Evolutionary conservation across 352 stramenopile genomes (phyloP).

Genomic region (Albugo candida): DNA sequence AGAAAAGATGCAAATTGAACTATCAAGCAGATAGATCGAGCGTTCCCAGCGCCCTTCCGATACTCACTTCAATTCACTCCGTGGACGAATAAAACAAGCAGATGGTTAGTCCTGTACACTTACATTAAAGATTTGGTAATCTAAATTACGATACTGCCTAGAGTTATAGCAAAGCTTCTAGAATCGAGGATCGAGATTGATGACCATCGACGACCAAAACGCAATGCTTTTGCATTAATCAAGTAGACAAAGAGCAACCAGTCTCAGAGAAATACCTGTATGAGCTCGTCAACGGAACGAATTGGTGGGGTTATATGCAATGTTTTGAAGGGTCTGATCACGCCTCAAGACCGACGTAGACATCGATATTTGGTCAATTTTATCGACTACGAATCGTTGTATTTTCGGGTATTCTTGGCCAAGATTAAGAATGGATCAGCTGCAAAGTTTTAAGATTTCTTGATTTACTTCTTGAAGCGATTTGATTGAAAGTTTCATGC

Average conservation of each 20-base stretch:
- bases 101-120: not conserved
- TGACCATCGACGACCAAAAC: not conserved
- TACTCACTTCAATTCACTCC: too few relatives aligned
- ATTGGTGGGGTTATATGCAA: not conserved
- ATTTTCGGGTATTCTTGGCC: not conserved
- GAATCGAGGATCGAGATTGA: not conserved
- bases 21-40: too few relatives aligned
- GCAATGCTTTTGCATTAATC: not conserved
- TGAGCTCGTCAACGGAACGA: too few relatives aligned
- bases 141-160: not conserved
- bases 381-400: not conserved
- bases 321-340: not conserved
- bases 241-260: slow-evolving; percentile 1
- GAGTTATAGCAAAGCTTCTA: not conserved
- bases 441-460: not conserved
- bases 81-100: too few relatives aligned
- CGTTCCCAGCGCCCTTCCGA: too few relatives aligned
- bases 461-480: not conserved
- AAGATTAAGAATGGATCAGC: not conserved
- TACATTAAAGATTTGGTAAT: not conserved
- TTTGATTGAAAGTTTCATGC: not conserved
- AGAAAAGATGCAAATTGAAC: too few relatives aligned
- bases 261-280: not conserved
- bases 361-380: not conserved
- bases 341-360: not conserved